A percentile compares a stretch with the other conserved stretches of the same genome.
Conservation (phyloP, 345 rosid genomes). For the Durio zibethinus region DNA sequence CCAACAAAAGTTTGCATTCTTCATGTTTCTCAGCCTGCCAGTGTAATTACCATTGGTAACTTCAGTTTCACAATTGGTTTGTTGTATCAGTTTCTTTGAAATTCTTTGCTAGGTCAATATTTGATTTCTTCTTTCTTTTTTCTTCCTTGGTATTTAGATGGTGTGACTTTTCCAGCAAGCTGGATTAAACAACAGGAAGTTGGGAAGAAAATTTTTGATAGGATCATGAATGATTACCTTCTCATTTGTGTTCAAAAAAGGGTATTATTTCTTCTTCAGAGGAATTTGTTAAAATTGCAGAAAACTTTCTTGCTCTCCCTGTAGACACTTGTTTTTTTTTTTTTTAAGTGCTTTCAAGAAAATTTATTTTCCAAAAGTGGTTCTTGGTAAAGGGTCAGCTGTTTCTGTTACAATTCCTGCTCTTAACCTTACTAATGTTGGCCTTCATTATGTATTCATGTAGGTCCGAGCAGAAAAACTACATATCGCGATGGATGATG, state of each 20-base stretch:
- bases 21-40: constrained; percentile 34
- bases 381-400: background rate
- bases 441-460: background rate
- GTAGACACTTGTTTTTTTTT: background rate
- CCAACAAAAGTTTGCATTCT: constrained; percentile 38
- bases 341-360: too few species aligned
- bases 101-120: background rate
- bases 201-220: constrained; percentile 18
- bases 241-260: constrained; percentile 25
- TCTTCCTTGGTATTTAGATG: background rate
- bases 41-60: constrained; percentile 10
- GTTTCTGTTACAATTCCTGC: background rate
- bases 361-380: background rate
- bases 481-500: constrained; percentile 28
- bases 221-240: constrained; percentile 33
- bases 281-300: background rate
- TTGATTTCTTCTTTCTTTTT: background rate
- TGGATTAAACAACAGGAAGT: constrained; percentile 5
- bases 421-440: background rate
- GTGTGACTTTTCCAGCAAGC: constrained; percentile 7
- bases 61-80: background rate
- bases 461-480: constrained; percentile 19
- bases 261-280: constrained; percentile 20
- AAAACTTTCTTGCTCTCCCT: background rate
- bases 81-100: background rate